Evolutionary conservation across 805 yeast genomes (phyloP).

Genomic region (Candida insectalens): DNA sequence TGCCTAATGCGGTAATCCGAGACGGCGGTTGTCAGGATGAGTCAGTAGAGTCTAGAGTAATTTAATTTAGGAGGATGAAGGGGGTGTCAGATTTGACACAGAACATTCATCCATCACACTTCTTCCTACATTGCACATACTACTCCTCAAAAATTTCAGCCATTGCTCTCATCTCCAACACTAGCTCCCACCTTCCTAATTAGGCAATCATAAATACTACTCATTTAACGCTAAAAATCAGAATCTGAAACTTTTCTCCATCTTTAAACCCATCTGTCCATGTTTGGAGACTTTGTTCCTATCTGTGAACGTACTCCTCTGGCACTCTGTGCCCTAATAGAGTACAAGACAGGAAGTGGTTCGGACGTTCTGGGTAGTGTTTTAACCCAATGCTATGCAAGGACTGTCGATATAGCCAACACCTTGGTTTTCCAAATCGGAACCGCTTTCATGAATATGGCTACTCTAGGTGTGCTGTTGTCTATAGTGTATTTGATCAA

Average conservation of each 20-base stretch:
- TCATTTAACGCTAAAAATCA: neutral
- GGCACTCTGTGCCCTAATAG: slow-evolving; percentile 73
- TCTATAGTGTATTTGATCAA: slow-evolving; percentile 71
- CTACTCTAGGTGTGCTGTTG: slow-evolving; percentile 52
- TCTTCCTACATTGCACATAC: no score
- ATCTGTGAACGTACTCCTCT: slow-evolving; percentile 63
- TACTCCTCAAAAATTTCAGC: no score
- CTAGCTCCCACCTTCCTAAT: no score
- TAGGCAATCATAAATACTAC: neutral
- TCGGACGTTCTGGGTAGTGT: slow-evolving; percentile 44
- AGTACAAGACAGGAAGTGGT: slow-evolving; percentile 28
- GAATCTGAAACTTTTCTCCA: neutral
- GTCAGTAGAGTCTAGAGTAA: no score
- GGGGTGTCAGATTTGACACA: neutral
- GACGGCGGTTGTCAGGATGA: no score
- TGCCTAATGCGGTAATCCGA: no score
- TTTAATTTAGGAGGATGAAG: neutral
- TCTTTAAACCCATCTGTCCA: neutral
- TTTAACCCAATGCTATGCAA: slow-evolving; percentile 70
- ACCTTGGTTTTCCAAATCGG: slow-evolving; percentile 87
- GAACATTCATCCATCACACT: no score
- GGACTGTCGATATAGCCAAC: slow-evolving; percentile 82
- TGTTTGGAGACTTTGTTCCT: slow-evolving; percentile 53
- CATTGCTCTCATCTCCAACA: no score
- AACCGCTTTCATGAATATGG: slow-evolving; percentile 76